phyloP scores from a whole-genome alignment of 768 basidiomycete genomes.

The Chalciporus sphaerocephalus region DNA sequence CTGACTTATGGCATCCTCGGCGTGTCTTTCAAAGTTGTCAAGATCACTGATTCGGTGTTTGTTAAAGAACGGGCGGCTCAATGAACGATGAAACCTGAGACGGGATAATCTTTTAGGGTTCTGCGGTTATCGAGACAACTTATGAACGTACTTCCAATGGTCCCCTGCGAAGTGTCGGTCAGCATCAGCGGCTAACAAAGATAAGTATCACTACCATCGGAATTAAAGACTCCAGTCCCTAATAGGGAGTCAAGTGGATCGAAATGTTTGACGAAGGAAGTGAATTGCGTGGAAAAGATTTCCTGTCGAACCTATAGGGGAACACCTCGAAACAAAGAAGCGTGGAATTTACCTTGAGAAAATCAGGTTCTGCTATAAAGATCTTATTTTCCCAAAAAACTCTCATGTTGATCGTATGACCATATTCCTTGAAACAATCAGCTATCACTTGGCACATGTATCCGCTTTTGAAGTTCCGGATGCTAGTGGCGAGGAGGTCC shows the following conservation, averaged over 20 bases:
- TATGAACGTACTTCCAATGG: conserved; percentile 49
- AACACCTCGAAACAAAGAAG: neutral
- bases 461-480: conserved; percentile 24
- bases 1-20: conserved; percentile 42
- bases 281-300: conserved; percentile 44
- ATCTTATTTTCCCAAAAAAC: conserved; percentile 42
- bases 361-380: conserved; percentile 45
- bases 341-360: conserved; percentile 35
- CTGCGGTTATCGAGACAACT: neutral
- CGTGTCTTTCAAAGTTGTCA: conserved; percentile 50
- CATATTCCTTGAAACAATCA: conserved; percentile 23
- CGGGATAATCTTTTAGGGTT: neutral
- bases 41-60: conserved; percentile 51
- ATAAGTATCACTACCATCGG: conserved; percentile 38
- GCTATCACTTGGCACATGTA: conserved; percentile 31
- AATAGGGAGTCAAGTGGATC: conserved; percentile 33
- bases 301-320: conserved; percentile 23
- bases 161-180: conserved; percentile 35
- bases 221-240: conserved; percentile 58
- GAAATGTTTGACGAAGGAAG: conserved; percentile 38
- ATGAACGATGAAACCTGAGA: conserved; percentile 51
- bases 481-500: conserved; percentile 24
- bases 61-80: conserved; percentile 60
- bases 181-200: neutral
- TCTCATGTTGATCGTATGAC: conserved; percentile 31